Conservation (phyloP, 2,329 filamentous ascomycete species). For the Xylaria sp. region DNA sequence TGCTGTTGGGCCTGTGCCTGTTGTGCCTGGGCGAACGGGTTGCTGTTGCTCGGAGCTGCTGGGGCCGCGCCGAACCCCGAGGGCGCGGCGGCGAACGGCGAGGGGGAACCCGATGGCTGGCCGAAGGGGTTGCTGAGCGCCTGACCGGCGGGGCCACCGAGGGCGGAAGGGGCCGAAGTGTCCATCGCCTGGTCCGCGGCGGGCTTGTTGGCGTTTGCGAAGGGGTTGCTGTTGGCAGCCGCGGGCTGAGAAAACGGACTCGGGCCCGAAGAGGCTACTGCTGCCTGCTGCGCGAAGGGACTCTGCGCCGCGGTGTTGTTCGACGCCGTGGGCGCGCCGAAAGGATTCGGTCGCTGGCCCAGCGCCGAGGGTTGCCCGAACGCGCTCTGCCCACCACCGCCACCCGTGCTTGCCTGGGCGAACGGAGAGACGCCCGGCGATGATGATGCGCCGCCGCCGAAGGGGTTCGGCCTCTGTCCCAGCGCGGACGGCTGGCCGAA, state of each 20-base stretch:
- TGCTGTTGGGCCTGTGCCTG: constrained; percentile 21
- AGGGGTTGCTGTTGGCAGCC: constrained; percentile 33
- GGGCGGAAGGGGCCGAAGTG: constrained; percentile 28
- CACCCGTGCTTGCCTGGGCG: constrained; percentile 27
- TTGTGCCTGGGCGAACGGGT: constrained; percentile 32
- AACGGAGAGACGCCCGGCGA: constrained; percentile 34
- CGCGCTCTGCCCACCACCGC: constrained; percentile 27
- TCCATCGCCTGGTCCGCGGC: constrained; percentile 31
- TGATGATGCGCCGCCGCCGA: constrained; percentile 24
- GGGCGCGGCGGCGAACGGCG: constrained; percentile 19
- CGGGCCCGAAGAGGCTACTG: constrained; percentile 19
- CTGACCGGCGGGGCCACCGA: constrained; percentile 13
- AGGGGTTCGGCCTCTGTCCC: constrained; percentile 37
- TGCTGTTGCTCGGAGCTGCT: constrained; percentile 12
- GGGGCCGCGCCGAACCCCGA: constrained; percentile 14
- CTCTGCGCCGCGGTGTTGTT: neutral
- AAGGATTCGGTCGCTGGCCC: constrained; percentile 37
- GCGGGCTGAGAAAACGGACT: constrained; percentile 35
- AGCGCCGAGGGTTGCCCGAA: constrained; percentile 43
- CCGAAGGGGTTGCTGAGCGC: constrained; percentile 31
- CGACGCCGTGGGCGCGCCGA: constrained; percentile 14
- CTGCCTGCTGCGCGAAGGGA: neutral
- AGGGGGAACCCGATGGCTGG: constrained; percentile 23
- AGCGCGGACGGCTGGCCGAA: constrained; percentile 43
- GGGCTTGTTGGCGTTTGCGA: constrained; percentile 25